A percentile compares a stretch with the other conserved stretches of the same genome.
phyloP scores from a whole-genome alignment of 805 yeast species.

The Jamesozyma spencerorum region DNA sequence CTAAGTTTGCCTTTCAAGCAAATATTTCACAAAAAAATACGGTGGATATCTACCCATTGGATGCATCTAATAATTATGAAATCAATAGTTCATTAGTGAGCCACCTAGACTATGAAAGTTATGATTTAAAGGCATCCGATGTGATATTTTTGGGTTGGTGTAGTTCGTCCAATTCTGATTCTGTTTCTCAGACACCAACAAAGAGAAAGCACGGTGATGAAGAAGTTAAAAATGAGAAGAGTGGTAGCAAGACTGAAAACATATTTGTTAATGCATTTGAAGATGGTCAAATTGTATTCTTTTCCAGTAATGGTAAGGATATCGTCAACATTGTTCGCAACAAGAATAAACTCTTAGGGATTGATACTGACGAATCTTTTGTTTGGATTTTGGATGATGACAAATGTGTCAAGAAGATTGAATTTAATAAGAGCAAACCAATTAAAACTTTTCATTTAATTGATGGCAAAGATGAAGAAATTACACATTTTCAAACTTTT shows the following conservation, averaged over 20 bases:
- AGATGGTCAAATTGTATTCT: conserved; percentile 26
- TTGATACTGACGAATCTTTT: conserved; percentile 27
- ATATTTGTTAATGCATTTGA: conserved; percentile 24
- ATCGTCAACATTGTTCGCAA: conserved; percentile 32
- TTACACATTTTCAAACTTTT: conserved; percentile 24
- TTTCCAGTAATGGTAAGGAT: conserved; percentile 27
- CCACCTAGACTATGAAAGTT: conserved; percentile 26
- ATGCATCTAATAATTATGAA: conserved; percentile 16
- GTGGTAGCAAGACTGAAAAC: conserved; percentile 11
- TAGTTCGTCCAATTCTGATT: not conserved
- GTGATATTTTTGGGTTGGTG: conserved; percentile 25
- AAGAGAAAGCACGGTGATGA: conserved; percentile 21
- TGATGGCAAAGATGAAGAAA: conserved; percentile 27
- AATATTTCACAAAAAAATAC: conserved; percentile 28
- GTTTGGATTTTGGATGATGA: conserved; percentile 31
- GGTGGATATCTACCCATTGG: conserved; percentile 29
- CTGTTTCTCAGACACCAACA: conserved; percentile 3
- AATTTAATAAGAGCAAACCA: conserved; percentile 26
- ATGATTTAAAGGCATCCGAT: conserved; percentile 23
- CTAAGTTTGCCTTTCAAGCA: conserved; percentile 28
- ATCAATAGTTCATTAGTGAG: conserved; percentile 26
- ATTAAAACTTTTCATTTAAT: conserved; percentile 29
- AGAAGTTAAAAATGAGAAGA: conserved; percentile 4
- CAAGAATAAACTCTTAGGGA: conserved; percentile 29
- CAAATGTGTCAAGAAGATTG: conserved; percentile 27